Evolutionary conservation across 2,329 filamentous ascomycete species (phyloP), one percentile per base, ranked within the genome.

Genomic region (Rutstroemia sydowiana): DNA sequence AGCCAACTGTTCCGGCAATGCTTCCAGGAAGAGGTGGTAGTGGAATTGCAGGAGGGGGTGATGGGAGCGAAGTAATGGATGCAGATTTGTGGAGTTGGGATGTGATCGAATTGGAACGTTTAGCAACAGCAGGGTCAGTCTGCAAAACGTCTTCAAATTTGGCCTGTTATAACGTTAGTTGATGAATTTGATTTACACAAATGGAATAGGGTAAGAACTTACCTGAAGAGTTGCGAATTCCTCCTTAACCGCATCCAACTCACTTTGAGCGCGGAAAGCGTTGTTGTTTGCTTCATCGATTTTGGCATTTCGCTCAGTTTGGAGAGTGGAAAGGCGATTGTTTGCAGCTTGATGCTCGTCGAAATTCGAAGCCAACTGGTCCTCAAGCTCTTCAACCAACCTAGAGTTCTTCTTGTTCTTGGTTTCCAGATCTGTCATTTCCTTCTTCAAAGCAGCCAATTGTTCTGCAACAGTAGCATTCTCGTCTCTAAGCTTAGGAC

Each of bases 41-140:
- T n/a, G 93, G 93, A 61, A 97, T 95, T 0, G 89, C 90, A 0
- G 93, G 93, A 5, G 93, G 93, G 26, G 93, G 93, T 1, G 93
- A 97, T 2, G 93, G 93, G 10, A 97, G 74, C 3, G 90, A 93
- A 11, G 81, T 79, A 43, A 91, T 85, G 0, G 89, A 93, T 21
- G 81, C 76, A 63, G 86, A 93, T 76, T 95, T 96, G 65, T 88
- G 87, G 40, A 93, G 58, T 14, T 61, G 57, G 13, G 58, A 57
- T 41, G 51, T 59, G 18, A 62, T 61, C 10, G 81, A 84, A 68
- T 81, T 78, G 47, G 81, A 79, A 49, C 81, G 73, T 61, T 82
- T 78, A 14, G 59, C 55, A 26, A 26, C 4, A 13, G 58, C 60
- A 37, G 51, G 28, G 18, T 61, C 59, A 9, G 69, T 71, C 64